These are phyloP conservation scores for Umbilicaria muhlenbergii DNA, from an alignment of 495 filamentous ascomycete genomes.

Conservation along the genomic window DNA sequence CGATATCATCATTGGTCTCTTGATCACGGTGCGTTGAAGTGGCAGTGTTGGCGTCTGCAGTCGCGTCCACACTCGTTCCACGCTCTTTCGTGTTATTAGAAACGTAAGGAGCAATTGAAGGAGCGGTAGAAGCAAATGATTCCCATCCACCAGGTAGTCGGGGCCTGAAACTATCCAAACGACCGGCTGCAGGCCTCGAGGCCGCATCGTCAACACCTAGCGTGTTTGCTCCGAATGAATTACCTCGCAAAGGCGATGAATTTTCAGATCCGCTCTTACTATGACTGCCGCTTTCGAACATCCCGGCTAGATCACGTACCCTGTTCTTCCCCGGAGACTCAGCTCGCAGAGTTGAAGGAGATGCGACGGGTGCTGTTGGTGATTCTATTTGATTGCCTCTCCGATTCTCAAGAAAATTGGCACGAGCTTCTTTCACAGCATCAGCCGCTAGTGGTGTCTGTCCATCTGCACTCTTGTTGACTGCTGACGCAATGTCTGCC, in stretches of 20 bases:
- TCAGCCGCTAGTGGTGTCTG: not conserved
- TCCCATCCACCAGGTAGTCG: slow-evolving; percentile 51
- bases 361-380: not conserved
- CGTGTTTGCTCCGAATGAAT: not conserved
- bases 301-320: slow-evolving; percentile 33
- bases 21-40: slow-evolving; percentile 3
- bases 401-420: slow-evolving; percentile 9
- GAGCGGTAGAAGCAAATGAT: slow-evolving; percentile 32
- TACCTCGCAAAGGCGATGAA: slow-evolving; percentile 15
- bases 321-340: slow-evolving; percentile 25
- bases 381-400: not conserved
- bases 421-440: not conserved
- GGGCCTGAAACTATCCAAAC: slow-evolving; percentile 34
- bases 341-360: slow-evolving; percentile 7
- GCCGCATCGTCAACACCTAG: slow-evolving; percentile 11
- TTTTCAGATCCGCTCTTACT: slow-evolving; percentile 13
- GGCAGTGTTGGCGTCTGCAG: slow-evolving; percentile 3
- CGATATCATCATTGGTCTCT: slow-evolving; percentile 8
- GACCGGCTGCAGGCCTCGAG: slow-evolving; percentile 16
- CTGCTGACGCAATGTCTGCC: slow-evolving; percentile 8
- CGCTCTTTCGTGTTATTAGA: too few relatives aligned
- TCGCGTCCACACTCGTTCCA: not conserved
- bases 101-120: slow-evolving; percentile 8
- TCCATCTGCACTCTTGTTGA: slow-evolving; percentile 7
- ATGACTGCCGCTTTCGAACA: slow-evolving; percentile 23